Conservation (phyloP, 2,329 filamentous ascomycete genomes). For the Arthrobotrys sinensis region DNA sequence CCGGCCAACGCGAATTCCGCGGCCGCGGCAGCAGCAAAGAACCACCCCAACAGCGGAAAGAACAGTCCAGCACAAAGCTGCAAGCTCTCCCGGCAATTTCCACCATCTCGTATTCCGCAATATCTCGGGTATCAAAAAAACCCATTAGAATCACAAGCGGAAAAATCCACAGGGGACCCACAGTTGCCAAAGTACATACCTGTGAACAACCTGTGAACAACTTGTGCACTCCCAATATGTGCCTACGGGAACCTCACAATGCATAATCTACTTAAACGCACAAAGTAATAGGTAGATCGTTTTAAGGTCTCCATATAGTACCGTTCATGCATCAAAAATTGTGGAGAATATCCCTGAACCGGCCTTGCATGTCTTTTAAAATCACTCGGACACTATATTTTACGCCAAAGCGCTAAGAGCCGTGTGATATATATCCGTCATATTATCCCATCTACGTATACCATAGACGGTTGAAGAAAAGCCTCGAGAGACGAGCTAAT, state of each 20-base stretch:
- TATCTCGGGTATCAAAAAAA: slow-evolving; percentile 17
- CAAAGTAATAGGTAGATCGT: slow-evolving; percentile 6
- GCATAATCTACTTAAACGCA: not conserved
- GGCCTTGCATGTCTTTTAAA: slow-evolving; percentile 24
- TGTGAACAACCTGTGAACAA: not conserved
- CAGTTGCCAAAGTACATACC: not conserved
- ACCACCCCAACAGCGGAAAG: not conserved
- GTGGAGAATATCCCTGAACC: slow-evolving; percentile 12
- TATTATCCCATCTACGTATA: slow-evolving; percentile 14
- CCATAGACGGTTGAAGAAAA: not conserved
- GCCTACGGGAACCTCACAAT: not conserved
- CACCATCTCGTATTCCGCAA: slow-evolving; percentile 31
- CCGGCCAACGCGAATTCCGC: slow-evolving; percentile 3
- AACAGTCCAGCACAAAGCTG: slow-evolving; percentile 4
- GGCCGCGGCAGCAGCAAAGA: not conserved
- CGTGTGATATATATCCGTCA: slow-evolving; percentile 10
- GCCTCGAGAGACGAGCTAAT: not conserved
- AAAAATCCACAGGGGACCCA: slow-evolving; percentile 4
- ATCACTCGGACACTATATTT: not conserved
- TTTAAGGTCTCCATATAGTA: slow-evolving; percentile 2
- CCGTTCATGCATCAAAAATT: slow-evolving; percentile 8
- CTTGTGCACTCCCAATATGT: not conserved
- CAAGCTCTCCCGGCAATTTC: slow-evolving; percentile 21
- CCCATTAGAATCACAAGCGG: not conserved
- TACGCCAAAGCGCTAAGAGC: slow-evolving; percentile 11